A percentile compares a stretch with the other conserved stretches of the same genome.
These are phyloP conservation scores for Sarocladium oryzae DNA, from an alignment of 2,329 filamentous ascomycete genomes.

Conservation along the genomic window DNA sequence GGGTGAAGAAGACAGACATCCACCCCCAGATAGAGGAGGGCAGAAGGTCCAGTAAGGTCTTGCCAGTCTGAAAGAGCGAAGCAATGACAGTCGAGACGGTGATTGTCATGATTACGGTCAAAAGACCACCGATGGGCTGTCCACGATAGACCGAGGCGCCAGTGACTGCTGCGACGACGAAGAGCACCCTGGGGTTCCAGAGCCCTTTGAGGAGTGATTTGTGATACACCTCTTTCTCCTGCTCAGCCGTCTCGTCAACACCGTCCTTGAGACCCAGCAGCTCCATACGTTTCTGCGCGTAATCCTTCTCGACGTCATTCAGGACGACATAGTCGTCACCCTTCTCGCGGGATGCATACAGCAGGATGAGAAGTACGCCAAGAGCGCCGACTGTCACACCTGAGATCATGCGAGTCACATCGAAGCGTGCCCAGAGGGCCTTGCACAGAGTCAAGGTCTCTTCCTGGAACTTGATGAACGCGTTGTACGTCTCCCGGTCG, in stretches of 20 bases:
- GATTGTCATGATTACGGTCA: slow-evolving; percentile 31
- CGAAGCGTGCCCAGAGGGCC: slow-evolving; percentile 84
- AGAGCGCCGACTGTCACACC: slow-evolving; percentile 67
- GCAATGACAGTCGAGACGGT: slow-evolving; percentile 34
- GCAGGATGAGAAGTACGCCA: slow-evolving; percentile 60
- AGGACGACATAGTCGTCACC: slow-evolving; percentile 48
- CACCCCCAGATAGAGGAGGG: slow-evolving; percentile 85
- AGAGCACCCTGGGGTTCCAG: slow-evolving; percentile 27
- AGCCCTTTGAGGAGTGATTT: slow-evolving; percentile 27
- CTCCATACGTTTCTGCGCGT: slow-evolving; percentile 52
- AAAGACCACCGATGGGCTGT: slow-evolving; percentile 26
- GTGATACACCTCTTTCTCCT: slow-evolving; percentile 27
- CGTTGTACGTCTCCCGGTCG: slow-evolving; percentile 39
- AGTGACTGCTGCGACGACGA: slow-evolving; percentile 22
- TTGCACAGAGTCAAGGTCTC: slow-evolving; percentile 76
- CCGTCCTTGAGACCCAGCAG: slow-evolving; percentile 31
- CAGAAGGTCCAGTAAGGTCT: slow-evolving; percentile 45
- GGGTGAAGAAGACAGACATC: slow-evolving; percentile 71
- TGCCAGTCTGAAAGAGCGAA: slow-evolving; percentile 38
- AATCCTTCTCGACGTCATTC: slow-evolving; percentile 52
- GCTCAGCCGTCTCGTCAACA: slow-evolving; percentile 13
- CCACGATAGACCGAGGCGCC: slow-evolving; percentile 25
- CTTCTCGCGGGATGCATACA: slow-evolving; percentile 61
- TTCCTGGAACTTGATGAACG: slow-evolving; percentile 68
- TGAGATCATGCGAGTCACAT: slow-evolving; percentile 76